These are phyloP conservation scores for Tetrahymena borealis DNA, from an alignment of 73 alveolate species.

Conservation along the genomic window DNA sequence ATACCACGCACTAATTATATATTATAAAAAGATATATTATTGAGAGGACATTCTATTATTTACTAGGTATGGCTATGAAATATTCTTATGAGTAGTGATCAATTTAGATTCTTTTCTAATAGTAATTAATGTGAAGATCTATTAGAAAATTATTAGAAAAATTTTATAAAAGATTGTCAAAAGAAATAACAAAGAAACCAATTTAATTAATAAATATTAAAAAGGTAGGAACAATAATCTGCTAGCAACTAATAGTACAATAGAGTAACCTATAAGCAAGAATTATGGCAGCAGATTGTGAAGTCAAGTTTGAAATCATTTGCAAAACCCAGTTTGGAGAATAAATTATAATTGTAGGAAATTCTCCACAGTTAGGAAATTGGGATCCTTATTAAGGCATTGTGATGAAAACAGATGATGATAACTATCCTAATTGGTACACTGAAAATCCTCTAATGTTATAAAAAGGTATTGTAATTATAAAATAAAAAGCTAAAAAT, in stretches of 20 bases:
- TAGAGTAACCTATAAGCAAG: not conserved
- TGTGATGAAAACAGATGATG: constrained; percentile 14
- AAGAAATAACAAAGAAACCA: not conserved
- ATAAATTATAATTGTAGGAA: constrained; percentile 21
- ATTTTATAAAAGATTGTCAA: no score
- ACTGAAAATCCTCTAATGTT: constrained; percentile 8
- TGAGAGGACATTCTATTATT: not conserved
- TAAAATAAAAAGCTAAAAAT: not conserved
- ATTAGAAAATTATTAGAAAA: not conserved
- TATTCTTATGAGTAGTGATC: not conserved
- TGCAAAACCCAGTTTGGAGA: constrained; percentile 17
- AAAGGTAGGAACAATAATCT: not conserved
- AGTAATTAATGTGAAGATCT: not conserved
- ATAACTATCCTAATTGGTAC: constrained; percentile 28
- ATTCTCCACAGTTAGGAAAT: constrained; percentile 24
- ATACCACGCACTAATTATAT: no score
- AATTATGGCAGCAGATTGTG: not conserved
- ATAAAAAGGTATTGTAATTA: not conserved
- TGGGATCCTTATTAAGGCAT: constrained; percentile 37
- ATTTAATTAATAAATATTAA: not conserved
- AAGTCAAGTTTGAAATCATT: constrained; percentile 10
- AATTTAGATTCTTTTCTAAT: not conserved
- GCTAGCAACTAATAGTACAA: not conserved
- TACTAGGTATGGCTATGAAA: not conserved
- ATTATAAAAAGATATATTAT: not conserved